Evolutionary conservation across 805 yeast genomes (phyloP).

Genomic region (Candida succiphila): DNA sequence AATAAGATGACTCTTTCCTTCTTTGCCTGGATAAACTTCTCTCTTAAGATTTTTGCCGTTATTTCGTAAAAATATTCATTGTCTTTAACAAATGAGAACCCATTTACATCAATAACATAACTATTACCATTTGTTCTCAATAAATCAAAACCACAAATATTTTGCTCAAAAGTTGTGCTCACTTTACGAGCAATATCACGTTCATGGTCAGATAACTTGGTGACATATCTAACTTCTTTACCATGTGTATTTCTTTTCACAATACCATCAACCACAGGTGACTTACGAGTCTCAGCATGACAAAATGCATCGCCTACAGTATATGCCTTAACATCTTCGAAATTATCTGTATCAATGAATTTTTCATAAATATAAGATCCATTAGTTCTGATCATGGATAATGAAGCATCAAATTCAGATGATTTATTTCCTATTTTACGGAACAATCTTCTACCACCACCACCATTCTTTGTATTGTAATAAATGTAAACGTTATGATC

Average conservation of each 20-base stretch:
- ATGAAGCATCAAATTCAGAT: slow-evolving; percentile 85
- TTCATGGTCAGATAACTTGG: slow-evolving; percentile 69
- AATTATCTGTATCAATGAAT: slow-evolving; percentile 96
- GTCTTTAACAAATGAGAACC: slow-evolving; percentile 95
- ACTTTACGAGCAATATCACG: slow-evolving; percentile 72
- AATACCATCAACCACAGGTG: slow-evolving; percentile 99
- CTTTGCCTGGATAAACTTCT: slow-evolving; percentile 60
- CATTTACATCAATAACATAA: slow-evolving; percentile 95
- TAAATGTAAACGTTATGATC: slow-evolving; percentile 94
- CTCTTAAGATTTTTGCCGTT: slow-evolving; percentile 68
- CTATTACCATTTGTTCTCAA: slow-evolving; percentile 81
- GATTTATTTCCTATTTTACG: slow-evolving; percentile 96
- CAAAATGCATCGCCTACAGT: slow-evolving; percentile 89
- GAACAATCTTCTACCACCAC: slow-evolving; percentile 93
- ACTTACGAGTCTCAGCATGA: slow-evolving; percentile 96
- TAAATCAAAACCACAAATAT: slow-evolving; percentile 94
- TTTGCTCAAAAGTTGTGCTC: slow-evolving; percentile 71
- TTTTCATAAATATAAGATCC: slow-evolving; percentile 91
- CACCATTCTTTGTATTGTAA: slow-evolving; percentile 82
- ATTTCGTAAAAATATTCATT: slow-evolving; percentile 77
- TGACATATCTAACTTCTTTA: slow-evolving; percentile 86
- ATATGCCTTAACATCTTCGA: slow-evolving; percentile 97
- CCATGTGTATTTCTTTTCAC: slow-evolving; percentile 97
- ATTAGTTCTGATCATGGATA: slow-evolving; percentile 66
- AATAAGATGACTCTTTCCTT: slow-evolving; percentile 29